Evolutionary conservation across 176 grass and related monocot species (phyloP), one percentile per base, ranked within the genome.

Genomic region (Phragmites australis): DNA sequence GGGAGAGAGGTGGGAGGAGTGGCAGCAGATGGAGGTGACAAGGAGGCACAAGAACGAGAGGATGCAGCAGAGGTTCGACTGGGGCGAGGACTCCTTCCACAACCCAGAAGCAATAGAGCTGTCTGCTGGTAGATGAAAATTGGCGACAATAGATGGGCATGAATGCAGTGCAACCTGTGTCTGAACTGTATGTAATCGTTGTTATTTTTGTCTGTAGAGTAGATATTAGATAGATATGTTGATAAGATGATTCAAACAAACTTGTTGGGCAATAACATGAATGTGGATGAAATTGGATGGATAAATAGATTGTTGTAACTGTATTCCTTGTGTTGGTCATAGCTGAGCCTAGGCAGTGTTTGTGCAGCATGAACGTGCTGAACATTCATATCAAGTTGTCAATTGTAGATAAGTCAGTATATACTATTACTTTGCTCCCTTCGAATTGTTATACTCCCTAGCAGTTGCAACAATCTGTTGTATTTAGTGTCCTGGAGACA

Each of bases 1-100:
- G 66, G 88, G 88, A 0, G 93, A 93, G 83, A 82, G 90, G 47
- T 97, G 93, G 93, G 93, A 93, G 80, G 93, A 97, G 72, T 97
- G 93, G 93, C 82, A 93, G 66, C 90, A 91, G 68, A 86, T 97
- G 6, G 93, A 97, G 63, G 90, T 97, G 17, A 88, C 82, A 6
- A 76, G 93, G 62, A 85, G 93, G 55, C 88, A 91, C 44, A 88
- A 97, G n/a, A 75, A 89, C 18, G 93, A 94, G 54, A 68, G 79
- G 46, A 55, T 88, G 73, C 88, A 89, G 25, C 59, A 68, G 64
- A 73, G 81, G 50, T 86, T 94, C 4, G 87, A 91, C 48, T 94
- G 89, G 89, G 89, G 77, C 8, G 89, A 92, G 29, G 84, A 92
- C 22, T 94, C 93, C 0, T 29, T 92, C 17, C 73, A 90, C 52